phyloP scores from a whole-genome alignment of 257 asterid species.

The Petunia axillaris region DNA sequence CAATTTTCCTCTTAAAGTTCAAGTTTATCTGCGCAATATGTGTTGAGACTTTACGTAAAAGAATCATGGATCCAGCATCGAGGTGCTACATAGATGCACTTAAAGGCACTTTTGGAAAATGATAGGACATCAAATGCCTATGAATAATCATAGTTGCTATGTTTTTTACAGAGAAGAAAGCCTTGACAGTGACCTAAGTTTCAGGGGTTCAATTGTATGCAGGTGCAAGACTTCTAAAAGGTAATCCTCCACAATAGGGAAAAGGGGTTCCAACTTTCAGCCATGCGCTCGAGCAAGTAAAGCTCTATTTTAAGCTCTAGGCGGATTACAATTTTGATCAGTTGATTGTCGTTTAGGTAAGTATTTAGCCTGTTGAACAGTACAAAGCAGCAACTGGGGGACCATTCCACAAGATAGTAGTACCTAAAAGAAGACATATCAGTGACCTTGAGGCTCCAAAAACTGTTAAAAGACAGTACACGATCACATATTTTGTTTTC shows the following conservation, averaged over 20 bases:
- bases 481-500: not conserved
- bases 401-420: conserved; percentile 22
- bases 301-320: not conserved
- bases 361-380: conserved; percentile 18
- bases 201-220: conserved; percentile 23
- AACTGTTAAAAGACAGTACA: not conserved
- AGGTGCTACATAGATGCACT: conserved; percentile 15
- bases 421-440: conserved; percentile 9
- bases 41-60: not conserved
- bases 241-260: conserved; percentile 20
- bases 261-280: conserved; percentile 1
- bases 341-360: conserved; percentile 22
- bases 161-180: conserved; percentile 2
- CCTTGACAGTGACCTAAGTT: conserved; percentile 14
- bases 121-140: conserved; percentile 14
- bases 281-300: conserved; percentile 18
- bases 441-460: conserved; percentile 20
- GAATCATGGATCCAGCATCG: not conserved
- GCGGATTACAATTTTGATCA: conserved; percentile 2
- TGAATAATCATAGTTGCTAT: not conserved
- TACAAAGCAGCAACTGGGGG: conserved; percentile 3
- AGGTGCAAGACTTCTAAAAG: conserved; percentile 18
- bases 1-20: not conserved
- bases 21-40: not conserved
- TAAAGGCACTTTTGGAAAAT: conserved; percentile 7